Percentiles rank a stretch among this genome's conserved stretches.
These are phyloP conservation scores for Diaporthe caulivora DNA, from an alignment of 2,329 filamentous ascomycete species.

Conservation along the genomic window DNA sequence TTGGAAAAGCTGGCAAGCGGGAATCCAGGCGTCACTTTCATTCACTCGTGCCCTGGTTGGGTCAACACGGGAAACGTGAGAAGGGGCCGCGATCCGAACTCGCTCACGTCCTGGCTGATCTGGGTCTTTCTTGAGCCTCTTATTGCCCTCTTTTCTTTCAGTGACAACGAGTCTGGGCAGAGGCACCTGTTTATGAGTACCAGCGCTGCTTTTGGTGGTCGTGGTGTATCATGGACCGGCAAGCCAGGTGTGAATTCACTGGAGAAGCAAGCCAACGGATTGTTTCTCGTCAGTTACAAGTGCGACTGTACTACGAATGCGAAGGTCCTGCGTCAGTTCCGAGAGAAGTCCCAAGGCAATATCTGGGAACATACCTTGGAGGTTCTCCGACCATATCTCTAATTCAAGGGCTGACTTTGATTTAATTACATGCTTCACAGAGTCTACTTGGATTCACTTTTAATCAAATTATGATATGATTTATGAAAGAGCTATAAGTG, in stretches of 20 bases:
- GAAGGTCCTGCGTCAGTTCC: constrained; percentile 43
- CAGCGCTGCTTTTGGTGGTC: constrained; percentile 52
- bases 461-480: too few relatives aligned
- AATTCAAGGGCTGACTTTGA: not conserved
- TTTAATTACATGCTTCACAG: not conserved
- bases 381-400: constrained; percentile 40
- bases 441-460: too few relatives aligned
- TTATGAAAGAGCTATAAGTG: too few relatives aligned
- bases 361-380: constrained; percentile 47
- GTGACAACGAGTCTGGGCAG: constrained; percentile 50
- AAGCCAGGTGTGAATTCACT: constrained; percentile 47
- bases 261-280: constrained; percentile 42
- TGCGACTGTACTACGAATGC: constrained; percentile 45
- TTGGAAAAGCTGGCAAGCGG: constrained; percentile 50
- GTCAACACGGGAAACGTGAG: constrained; percentile 52
- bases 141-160: constrained; percentile 46
- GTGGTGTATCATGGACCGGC: constrained; percentile 49
- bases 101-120: constrained; percentile 47
- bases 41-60: constrained; percentile 52
- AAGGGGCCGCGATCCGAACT: constrained; percentile 46
- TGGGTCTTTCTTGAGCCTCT: constrained; percentile 50
- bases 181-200: constrained; percentile 52
- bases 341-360: constrained; percentile 44
- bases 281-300: constrained; percentile 47
- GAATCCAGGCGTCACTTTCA: constrained; percentile 49